phyloP scores from a whole-genome alignment of 352 stramenopile genomes.

The Albugo candida region DNA sequence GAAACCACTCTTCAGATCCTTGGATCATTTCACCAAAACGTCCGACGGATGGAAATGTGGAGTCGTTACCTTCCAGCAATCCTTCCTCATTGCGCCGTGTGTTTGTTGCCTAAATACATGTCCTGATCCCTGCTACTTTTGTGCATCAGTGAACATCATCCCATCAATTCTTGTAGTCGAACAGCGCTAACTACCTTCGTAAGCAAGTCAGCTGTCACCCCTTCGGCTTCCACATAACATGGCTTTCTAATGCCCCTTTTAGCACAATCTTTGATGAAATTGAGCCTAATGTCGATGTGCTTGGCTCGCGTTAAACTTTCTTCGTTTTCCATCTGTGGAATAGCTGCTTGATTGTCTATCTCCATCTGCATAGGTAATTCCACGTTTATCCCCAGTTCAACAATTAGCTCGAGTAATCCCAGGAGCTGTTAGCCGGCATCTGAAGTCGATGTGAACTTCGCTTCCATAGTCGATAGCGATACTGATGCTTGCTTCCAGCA shows the following conservation, averaged over 20 bases:
- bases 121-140: too few relatives aligned
- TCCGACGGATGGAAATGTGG: too few relatives aligned
- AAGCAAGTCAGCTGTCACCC: too few relatives aligned
- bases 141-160: too few relatives aligned
- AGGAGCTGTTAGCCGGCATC: constrained; percentile 1
- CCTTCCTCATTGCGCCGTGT: too few relatives aligned
- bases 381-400: background rate
- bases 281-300: background rate
- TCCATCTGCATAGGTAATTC: constrained; percentile 1
- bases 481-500: constrained; percentile 9
- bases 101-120: too few relatives aligned
- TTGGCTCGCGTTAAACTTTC: background rate
- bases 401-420: constrained; percentile 3
- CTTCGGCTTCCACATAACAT: too few relatives aligned
- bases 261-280: background rate
- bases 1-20: too few relatives aligned
- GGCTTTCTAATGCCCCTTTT: background rate
- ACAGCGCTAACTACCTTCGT: too few relatives aligned
- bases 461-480: constrained; percentile 9
- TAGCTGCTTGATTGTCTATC: background rate
- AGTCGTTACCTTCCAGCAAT: too few relatives aligned
- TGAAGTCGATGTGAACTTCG: constrained; percentile 5
- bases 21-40: too few relatives aligned
- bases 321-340: background rate
- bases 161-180: too few relatives aligned